These are phyloP conservation scores for Podospora bellae-mahoneyi DNA, from an alignment of 495 filamentous ascomycete genomes.

Conservation along the genomic window DNA sequence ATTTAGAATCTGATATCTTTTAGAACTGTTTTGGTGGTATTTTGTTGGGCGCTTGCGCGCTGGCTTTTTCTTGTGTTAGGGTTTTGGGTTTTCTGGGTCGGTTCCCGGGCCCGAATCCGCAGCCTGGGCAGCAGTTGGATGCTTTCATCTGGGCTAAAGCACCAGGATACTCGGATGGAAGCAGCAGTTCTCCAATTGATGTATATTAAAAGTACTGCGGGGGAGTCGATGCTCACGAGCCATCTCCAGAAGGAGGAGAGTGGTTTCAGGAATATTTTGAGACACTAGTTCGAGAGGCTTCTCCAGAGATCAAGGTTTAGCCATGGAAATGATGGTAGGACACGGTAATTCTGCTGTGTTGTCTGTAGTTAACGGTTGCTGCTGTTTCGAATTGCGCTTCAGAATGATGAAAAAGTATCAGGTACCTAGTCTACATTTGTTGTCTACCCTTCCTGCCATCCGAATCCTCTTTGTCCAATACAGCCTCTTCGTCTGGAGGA, in stretches of 20 bases:
- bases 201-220: constrained; percentile 60
- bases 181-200: constrained; percentile 46
- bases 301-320: background rate
- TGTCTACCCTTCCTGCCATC: background rate
- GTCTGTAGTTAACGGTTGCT: no score
- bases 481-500: constrained; percentile 1
- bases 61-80: no score
- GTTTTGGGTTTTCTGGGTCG: constrained; percentile 45
- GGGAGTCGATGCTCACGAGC: constrained; percentile 38
- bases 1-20: no score
- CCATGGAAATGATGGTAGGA: no score
- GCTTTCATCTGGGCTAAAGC: constrained; percentile 69
- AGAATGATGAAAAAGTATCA: no score
- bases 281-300: constrained; percentile 40
- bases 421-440: background rate
- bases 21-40: no score
- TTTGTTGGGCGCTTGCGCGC: no score
- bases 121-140: constrained; percentile 50
- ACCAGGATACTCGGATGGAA: constrained; percentile 64
- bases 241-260: constrained; percentile 58
- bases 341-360: no score
- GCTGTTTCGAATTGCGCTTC: no score
- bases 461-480: constrained; percentile 8
- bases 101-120: constrained; percentile 45
- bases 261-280: constrained; percentile 68